Conservation (phyloP, 1,284 basidiomycete genomes). For the Somion occarium region DNA sequence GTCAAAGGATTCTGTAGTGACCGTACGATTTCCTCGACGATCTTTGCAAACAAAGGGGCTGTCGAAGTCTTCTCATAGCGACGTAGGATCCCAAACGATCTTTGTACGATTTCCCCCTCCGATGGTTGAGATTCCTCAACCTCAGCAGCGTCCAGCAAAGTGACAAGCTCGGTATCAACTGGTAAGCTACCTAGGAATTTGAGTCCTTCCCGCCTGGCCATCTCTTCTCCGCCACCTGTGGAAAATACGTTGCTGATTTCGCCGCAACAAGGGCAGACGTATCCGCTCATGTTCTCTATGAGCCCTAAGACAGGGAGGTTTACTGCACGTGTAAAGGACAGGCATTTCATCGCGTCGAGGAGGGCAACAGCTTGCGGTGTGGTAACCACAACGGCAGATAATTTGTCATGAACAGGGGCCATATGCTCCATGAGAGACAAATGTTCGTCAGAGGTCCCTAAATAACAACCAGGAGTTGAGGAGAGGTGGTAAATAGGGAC, state of each 20-base stretch:
- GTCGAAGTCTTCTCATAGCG: conserved; percentile 61
- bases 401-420: conserved; percentile 74
- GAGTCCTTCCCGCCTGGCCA: conserved; percentile 75
- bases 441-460: conserved; percentile 98
- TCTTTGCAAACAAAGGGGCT: conserved; percentile 52
- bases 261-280: conserved; percentile 92
- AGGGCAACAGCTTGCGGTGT: conserved; percentile 97
- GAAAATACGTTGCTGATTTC: conserved; percentile 96
- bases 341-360: conserved; percentile 92
- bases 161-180: conserved; percentile 90
- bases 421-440: conserved; percentile 93
- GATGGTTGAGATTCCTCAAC: conserved; percentile 14
- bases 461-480: conserved; percentile 7
- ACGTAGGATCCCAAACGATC: conserved; percentile 43
- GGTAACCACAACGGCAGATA: conserved; percentile 89
- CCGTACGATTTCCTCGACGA: conserved; percentile 39
- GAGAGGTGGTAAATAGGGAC: conserved; percentile 2
- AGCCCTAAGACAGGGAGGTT: conserved; percentile 88
- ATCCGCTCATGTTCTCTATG: conserved; percentile 99
- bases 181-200: conserved; percentile 88
- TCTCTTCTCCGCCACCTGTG: conserved; percentile 85
- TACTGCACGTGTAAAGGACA: conserved; percentile 91
- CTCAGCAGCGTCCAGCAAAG: conserved; percentile 74
- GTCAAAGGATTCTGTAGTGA: conserved; percentile 2
- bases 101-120: conserved; percentile 7